Evolutionary conservation across 306 rosid species (phyloP), one percentile per base, ranked within the genome.

Genomic region (Cicer yamashitae): DNA sequence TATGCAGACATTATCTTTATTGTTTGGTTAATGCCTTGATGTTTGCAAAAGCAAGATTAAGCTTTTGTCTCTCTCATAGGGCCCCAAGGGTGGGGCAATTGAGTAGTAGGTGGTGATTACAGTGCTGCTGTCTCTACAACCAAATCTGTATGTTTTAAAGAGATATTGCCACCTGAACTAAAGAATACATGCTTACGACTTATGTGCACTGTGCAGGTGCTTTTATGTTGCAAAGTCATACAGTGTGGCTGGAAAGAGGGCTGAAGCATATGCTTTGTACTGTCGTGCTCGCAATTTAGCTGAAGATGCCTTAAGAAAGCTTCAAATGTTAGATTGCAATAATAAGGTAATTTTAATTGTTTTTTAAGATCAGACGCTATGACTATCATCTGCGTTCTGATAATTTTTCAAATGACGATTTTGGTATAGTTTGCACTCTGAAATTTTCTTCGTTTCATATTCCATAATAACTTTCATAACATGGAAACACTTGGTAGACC

Each of bases 181-280:
- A 39, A 40, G 22, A 70, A 51, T 71, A 20, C 40, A 34, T 74
- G 58, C 50, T 52, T 18, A 43, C 37, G 30, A 81, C 38, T 41
- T 66, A 20, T 54, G 37, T 68, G 73, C 73, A 80, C 96, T 54
- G 37, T 68, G 73, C 80, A 80, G 97, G 93, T 94, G 97, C 85
- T 94, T 94, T 84, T 94, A 90, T 84, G 87, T 94, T 62, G 96
- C 93, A 43, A 88, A 83, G 87, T 92, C 99, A 62, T 94, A 94
- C 80, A 84, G 99, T 84, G 71, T 85, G 86, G 97, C 99, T 83
- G 92, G 90, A 75, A 89, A 86, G 91, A 92, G 99, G 84, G 88
- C 82, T 43, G 99, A 94, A 85, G 99, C 97, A 11, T 90, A 94
- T 87, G 92, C 86, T 67, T 82, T 94, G 75, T 94, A 81, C 59